phyloP scores from a whole-genome alignment of 2,329 filamentous ascomycete species.

The Aureobasidium uvarum region DNA sequence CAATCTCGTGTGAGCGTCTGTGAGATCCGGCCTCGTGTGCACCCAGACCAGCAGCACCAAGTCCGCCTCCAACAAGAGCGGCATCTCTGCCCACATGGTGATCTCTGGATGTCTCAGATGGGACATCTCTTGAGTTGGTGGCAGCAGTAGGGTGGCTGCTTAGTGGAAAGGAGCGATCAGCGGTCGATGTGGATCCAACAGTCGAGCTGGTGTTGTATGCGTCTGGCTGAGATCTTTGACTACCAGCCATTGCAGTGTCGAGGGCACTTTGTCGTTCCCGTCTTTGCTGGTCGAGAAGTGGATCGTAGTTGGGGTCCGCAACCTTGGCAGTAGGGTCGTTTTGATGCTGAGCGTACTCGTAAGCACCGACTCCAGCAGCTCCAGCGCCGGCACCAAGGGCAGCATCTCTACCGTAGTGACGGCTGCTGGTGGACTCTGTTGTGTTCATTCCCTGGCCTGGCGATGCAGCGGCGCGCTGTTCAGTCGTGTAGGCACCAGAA shows the following conservation, averaged over 20 bases:
- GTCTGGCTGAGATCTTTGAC: not conserved
- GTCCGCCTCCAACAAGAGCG: constrained; percentile 35
- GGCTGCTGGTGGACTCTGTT: not conserved
- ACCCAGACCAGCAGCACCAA: constrained; percentile 30
- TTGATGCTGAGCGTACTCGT: constrained; percentile 37
- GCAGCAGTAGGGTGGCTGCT: constrained; percentile 9
- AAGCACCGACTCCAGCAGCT: constrained; percentile 32
- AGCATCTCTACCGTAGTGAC: constrained; percentile 35
- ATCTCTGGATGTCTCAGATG: constrained; percentile 18
- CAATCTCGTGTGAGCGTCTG: constrained; percentile 10
- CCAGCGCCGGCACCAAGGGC: constrained; percentile 33
- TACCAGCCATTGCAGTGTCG: not conserved
- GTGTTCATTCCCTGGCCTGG: not conserved
- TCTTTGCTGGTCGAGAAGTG: constrained; percentile 1
- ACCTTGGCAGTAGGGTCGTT: constrained; percentile 30
- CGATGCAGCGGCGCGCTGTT: constrained; percentile 6
- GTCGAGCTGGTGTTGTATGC: not conserved
- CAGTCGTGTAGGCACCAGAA: constrained; percentile 29
- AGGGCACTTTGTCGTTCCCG: constrained; percentile 27
- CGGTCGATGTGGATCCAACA: constrained; percentile 3
- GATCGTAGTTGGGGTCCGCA: constrained; percentile 30
- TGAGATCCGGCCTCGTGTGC: constrained; percentile 12
- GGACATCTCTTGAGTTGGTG: not conserved
- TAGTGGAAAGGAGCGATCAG: constrained; percentile 17
- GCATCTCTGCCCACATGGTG: constrained; percentile 36